A percentile compares a stretch with the other conserved stretches of the same genome.
Evolutionary conservation across 768 basidiomycete species (phyloP).

Genomic region (Auriscalpium vulgare): DNA sequence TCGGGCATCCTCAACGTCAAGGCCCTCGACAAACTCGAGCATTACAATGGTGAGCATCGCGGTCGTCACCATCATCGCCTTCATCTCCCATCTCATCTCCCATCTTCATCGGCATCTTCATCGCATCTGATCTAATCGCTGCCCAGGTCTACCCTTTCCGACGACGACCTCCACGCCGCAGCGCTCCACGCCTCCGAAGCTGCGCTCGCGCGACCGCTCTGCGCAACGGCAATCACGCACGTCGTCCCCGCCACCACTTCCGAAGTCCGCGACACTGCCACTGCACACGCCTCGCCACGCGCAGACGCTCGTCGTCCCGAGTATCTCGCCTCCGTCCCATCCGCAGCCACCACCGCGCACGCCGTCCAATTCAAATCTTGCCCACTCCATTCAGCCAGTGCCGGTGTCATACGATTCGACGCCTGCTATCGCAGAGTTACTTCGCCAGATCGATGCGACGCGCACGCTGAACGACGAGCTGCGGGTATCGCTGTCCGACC

Average conservation of each 20-base stretch:
- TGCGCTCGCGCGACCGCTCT: slow-evolving; percentile 31
- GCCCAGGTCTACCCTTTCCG: slow-evolving; percentile 15
- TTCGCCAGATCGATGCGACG: slow-evolving; percentile 60
- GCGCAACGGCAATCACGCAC: slow-evolving; percentile 33
- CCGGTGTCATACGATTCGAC: slow-evolving; percentile 42
- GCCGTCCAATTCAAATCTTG: slow-evolving; percentile 6
- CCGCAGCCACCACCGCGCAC: slow-evolving; percentile 7
- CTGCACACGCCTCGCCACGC: slow-evolving; percentile 50
- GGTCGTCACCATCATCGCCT: slow-evolving; percentile 17
- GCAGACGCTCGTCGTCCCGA: slow-evolving; percentile 18
- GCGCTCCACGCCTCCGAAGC: slow-evolving; percentile 44
- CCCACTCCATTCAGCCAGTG: slow-evolving; percentile 19
- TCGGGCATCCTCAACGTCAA: slow-evolving; percentile 75
- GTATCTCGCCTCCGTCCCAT: slow-evolving; percentile 9
- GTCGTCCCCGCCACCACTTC: slow-evolving; percentile 75
- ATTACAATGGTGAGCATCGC: slow-evolving; percentile 53
- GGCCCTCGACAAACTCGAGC: slow-evolving; percentile 60
- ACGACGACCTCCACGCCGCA: slow-evolving; percentile 14
- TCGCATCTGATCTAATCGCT: neutral
- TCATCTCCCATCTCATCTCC: neutral
- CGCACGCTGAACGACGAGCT: slow-evolving; percentile 61
- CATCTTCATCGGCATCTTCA: too few species aligned
- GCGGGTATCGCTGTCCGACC: slow-evolving; percentile 57
- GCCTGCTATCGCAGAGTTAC: slow-evolving; percentile 64
- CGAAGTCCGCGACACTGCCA: slow-evolving; percentile 74